These are phyloP conservation scores for Euphorbia pulcherrima DNA, from an alignment of 345 rosid genomes.

Conservation along the genomic window DNA sequence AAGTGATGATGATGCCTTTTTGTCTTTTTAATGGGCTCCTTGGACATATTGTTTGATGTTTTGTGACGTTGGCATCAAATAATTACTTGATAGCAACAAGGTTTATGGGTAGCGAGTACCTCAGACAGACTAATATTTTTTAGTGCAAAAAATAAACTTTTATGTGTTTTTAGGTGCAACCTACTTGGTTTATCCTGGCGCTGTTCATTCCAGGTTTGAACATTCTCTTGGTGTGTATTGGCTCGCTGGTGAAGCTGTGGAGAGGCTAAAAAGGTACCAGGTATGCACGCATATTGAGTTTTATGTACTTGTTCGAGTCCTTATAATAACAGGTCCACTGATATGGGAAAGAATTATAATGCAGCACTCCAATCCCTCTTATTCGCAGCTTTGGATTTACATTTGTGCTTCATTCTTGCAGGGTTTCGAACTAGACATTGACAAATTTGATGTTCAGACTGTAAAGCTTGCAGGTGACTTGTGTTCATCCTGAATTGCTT, in stretches of 20 bases:
- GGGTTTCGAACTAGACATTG: conserved; percentile 85
- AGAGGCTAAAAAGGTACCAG: conserved; percentile 57
- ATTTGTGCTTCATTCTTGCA: conserved; percentile 17
- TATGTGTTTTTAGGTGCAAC: conserved; percentile 53
- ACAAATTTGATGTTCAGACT: conserved; percentile 68
- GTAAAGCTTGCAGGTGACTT: conserved; percentile 82
- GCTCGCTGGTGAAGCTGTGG: conserved; percentile 77
- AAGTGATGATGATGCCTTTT: background rate
- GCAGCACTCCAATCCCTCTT: background rate
- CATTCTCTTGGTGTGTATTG: conserved; percentile 93
- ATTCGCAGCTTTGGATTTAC: background rate
- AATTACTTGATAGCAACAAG: background rate
- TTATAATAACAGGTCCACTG: background rate
- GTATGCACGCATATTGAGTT: conserved; percentile 25
- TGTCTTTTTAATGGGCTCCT: background rate
- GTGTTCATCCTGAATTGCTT: conserved; percentile 7
- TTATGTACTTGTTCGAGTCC: conserved; percentile 8
- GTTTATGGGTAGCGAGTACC: conserved; percentile 1
- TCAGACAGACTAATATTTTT: background rate
- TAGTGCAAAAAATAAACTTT: background rate
- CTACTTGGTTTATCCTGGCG: conserved; percentile 87
- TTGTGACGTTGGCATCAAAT: background rate
- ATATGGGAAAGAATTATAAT: background rate
- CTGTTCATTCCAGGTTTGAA: conserved; percentile 85
- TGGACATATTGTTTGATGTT: background rate